Base-by-base conservation (phyloP, 176 grass and related monocot species). In the Oropetium thomaeum region DNA sequence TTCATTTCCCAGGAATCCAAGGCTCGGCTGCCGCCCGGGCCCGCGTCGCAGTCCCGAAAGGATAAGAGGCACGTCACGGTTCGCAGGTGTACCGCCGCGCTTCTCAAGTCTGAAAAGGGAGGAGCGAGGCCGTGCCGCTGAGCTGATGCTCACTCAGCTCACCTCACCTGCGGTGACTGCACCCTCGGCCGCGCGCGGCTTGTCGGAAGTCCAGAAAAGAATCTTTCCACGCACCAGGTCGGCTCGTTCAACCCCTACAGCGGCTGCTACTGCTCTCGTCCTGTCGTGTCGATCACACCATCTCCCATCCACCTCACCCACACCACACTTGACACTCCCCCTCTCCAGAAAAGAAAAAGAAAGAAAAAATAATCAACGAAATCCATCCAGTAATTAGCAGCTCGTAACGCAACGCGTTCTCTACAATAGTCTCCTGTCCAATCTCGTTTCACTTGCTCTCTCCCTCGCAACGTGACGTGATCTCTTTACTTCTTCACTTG, bases 231-330 rank as follows among this genome's bases (percentile, higher is more conserved):
- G 23, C 52, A 22, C 52, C 48, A 35, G 6, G 40, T 47, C 51
- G 15, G 31, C 43, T 10, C 43, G 67, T 61, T 60, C 38, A 59
- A 59, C 41, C 17, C 17, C 67, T 19, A 5, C 27, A 13, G 0
- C 7, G 20, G 31, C n/a, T 16, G 31, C 11, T 9, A 44, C 38
- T n/a, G 32, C 7, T 13, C 26, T 11, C 9, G 48, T 31, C 79
- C 62, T 78, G 85, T 78, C 85, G 74, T 82, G 74, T 73, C 59
- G 10, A 72, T 78, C 74, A 48, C 85, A 53, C 79, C 85, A 61
- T 86, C 85, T 87, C 67, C 84, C 66, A 32, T 77, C 66, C 79
- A 48, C 72, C 25, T 85, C 82, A 2, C 61, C 43, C 7, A 47
- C 44, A 16, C 44, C 14, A 15, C 43, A n/a, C n/a, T n/a, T n/a